These are phyloP conservation scores for Aspergillus quadricinctus DNA, from an alignment of 2,329 filamentous ascomycete genomes.

Conservation along the genomic window DNA sequence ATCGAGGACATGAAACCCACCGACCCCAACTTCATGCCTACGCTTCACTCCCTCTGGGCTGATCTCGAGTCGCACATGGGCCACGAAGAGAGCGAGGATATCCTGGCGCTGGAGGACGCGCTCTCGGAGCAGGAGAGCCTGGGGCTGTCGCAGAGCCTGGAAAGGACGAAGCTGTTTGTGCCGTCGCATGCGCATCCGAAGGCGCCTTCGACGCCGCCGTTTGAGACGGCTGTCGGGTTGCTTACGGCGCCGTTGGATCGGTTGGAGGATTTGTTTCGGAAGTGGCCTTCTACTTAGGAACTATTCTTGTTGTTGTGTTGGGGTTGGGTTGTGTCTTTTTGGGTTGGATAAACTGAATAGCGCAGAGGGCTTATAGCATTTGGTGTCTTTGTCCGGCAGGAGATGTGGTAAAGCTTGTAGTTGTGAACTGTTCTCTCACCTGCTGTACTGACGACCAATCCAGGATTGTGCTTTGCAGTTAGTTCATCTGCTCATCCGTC, in stretches of 20 bases:
- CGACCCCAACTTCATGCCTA: conserved; percentile 41
- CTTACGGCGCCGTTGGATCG: conserved; percentile 55
- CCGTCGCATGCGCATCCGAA: conserved; percentile 50
- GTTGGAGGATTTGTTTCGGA: conserved; percentile 52
- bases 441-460: no score
- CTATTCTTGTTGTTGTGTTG: no score
- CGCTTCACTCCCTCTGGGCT: conserved; percentile 42
- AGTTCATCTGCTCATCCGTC: no score
- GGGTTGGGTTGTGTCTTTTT: no score
- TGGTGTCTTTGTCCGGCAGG: no score
- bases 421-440: no score
- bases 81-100: conserved; percentile 48
- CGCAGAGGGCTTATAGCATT: background rate
- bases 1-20: conserved; percentile 46
- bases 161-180: conserved; percentile 51
- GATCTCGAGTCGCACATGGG: conserved; percentile 46
- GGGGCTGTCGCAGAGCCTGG: conserved; percentile 42
- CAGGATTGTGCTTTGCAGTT: no score
- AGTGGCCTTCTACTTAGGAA: conserved; percentile 41
- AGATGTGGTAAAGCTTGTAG: no score
- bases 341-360: no score
- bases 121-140: conserved; percentile 36
- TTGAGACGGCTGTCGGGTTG: conserved; percentile 53
- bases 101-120: conserved; percentile 45
- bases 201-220: conserved; percentile 50